These are phyloP conservation scores for Basidiobolus heterosporus DNA, from an alignment of 371 early-diverging fungal species.

Conservation along the genomic window DNA sequence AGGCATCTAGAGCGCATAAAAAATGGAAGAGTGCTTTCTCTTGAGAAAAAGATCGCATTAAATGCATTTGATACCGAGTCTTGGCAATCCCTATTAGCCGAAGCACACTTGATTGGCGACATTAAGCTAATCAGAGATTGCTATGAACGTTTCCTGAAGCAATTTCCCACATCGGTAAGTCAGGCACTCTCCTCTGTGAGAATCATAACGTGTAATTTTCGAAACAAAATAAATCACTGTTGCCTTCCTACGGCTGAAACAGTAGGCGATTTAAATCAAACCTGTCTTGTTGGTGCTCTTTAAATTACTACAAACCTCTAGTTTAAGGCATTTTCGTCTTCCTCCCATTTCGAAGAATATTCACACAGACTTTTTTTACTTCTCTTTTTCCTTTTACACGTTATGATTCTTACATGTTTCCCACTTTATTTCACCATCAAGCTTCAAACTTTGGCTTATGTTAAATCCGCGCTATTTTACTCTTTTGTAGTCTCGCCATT, in stretches of 20 bases:
- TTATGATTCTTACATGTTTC: constrained; percentile 1
- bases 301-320: constrained; percentile 4
- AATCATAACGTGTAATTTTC: neutral
- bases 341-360: too few relatives aligned
- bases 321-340: too few relatives aligned
- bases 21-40: too few relatives aligned
- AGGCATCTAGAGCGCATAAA: too few relatives aligned
- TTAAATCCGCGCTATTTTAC: neutral
- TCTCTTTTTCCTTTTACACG: neutral
- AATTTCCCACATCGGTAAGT: constrained; percentile 80
- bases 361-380: too few relatives aligned
- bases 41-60: constrained; percentile 13
- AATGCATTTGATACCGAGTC: constrained; percentile 44
- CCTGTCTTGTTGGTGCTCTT: neutral
- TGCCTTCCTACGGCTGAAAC: neutral
- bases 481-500: constrained; percentile 48
- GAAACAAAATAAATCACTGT: neutral
- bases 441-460: too few relatives aligned
- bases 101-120: constrained; percentile 37
- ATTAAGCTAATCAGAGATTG: constrained; percentile 38
- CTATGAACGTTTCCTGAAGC: constrained; percentile 52
- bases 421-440: neutral
- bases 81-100: constrained; percentile 44
- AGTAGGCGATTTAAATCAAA: neutral
- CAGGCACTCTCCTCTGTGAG: neutral